phyloP scores from a whole-genome alignment of 2,329 filamentous ascomycete species.

The Helicocarpus griseus region DNA sequence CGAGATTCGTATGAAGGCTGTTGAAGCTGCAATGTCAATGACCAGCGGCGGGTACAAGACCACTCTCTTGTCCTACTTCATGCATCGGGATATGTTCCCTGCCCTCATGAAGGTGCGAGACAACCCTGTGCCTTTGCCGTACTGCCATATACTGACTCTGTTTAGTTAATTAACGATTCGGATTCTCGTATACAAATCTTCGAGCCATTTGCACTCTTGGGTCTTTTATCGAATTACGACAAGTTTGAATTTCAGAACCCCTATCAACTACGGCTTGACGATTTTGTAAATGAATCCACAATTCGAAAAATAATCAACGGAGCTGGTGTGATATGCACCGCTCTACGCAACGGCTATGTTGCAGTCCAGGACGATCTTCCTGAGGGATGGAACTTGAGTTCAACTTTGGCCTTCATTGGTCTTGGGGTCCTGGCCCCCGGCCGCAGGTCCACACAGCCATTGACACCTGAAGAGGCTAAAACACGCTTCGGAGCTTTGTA shows the following conservation, averaged over 20 bases:
- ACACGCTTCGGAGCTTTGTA: conserved; percentile 70
- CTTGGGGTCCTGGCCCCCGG: conserved; percentile 65
- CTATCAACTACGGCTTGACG: conserved; percentile 80
- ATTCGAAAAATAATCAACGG: conserved; percentile 74
- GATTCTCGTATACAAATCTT: conserved; percentile 55
- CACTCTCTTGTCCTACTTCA: conserved; percentile 86
- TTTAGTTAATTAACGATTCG: conserved; percentile 72
- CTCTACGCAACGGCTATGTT: conserved; percentile 65
- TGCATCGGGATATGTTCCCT: conserved; percentile 87
- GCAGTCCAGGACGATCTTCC: conserved; percentile 82
- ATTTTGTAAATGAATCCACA: conserved; percentile 85
- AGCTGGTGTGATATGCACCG: conserved; percentile 62
- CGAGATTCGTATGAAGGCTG: conserved; percentile 65
- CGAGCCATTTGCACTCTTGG: conserved; percentile 71
- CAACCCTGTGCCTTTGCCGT: neutral
- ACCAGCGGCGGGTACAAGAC: conserved; percentile 94
- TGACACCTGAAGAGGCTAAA: conserved; percentile 72
- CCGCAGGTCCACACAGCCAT: conserved; percentile 50
- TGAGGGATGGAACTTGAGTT: conserved; percentile 77
- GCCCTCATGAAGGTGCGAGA: conserved; percentile 75
- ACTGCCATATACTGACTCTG: neutral
- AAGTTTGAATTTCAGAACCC: conserved; percentile 98
- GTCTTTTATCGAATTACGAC: conserved; percentile 92
- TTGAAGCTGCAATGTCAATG: conserved; percentile 71
- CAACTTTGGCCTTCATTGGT: conserved; percentile 74